Evolutionary conservation across 345 rosid species (phyloP), one percentile per base, ranked within the genome.

Genomic region (Citrus sp.): DNA sequence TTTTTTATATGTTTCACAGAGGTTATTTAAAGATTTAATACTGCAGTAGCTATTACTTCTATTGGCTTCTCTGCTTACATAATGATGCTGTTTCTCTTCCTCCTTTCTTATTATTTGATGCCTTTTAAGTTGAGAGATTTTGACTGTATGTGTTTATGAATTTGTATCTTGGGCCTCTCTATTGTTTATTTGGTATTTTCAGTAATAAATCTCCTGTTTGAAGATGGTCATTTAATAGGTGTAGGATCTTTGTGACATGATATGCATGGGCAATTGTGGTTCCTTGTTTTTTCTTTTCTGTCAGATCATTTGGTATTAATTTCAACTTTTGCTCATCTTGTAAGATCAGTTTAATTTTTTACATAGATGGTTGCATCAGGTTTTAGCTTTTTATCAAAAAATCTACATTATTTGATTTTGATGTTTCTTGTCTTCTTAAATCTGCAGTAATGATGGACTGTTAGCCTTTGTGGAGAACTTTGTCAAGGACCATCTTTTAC

Each of bases 401-500:
- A 12, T 46, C 51, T 46, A 12, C 16, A 3, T 28, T 51, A 32
- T 49, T 73, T 54, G 46, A 49, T 67, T 22, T 71, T 60, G 22
- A 7, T 59, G 28, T 67, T 72, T 25, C 64, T 81, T 61, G 14
- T 55, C 49, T 59, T 78, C 67, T 37, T 18, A 67, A 65, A 73
- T 79, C 35, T 84, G 84, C 89, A 96, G 98, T 87, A 96, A 90
- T 84, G 99, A 96, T 86, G 99, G 98, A 84, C 87, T 96, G 87
- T 90, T 92, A 64, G 82, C 94, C 75, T 96, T 96, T 85, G 88
- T 95, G 83, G 99, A 96, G 88, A 96, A 94, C 89, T 92, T 96
- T 83, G 91, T 93, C 77, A 94, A 96, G 91, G 99, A 96, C 82
- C 99, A 94, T 85, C 89, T 96, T 80, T 85, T 94, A 68, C 99